Base-by-base conservation (phyloP, 148 eudicot genomes). In the Nyssa sinensis region DNA sequence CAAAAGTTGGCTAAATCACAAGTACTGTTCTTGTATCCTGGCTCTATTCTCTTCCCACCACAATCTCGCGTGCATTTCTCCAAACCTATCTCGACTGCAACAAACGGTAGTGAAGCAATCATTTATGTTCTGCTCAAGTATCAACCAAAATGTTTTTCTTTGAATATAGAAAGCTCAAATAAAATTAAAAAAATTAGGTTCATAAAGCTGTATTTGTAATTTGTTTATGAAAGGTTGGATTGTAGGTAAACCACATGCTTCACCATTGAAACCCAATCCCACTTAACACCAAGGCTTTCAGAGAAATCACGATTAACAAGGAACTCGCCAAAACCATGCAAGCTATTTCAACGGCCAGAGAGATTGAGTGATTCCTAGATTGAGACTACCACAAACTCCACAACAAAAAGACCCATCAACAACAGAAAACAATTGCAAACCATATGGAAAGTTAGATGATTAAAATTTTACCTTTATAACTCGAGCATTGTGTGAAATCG, bases 11-110 rank as follows among this genome's bases (percentile, higher is more conserved):
- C 64, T n/a, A 69, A 49, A 75, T 94, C 88, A 92, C 85, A 94
- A 84, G 79, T 94, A 94, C 49, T 94, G 96, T 77, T 92, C 89
- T 75, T 92, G 97, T 72, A 92, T 92, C 78, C 97, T 83, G 70
- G 91, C 93, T 83, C 88, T 85, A 85, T 92, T 90, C 77, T 84
- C 88, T 85, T 90, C 97, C 97, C 97, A 92, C 97, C 97, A 92
- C 75, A 84, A 61, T 79, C 92, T 92, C 19, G 97, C 97, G 19
- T 90, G 93, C 85, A 70, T 85, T 75, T 92, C 97, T 80, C 91
- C 93, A 67, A 92, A 92, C 71, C 77, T 86, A 77, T 92, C 97
- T 37, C 98, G 98, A 77, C 98, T 94, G 94, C 91, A 90, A 83
- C 53, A 75, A 33, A 74, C 33, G 55, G 17, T 3, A 32, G 49